Conservation (phyloP, 352 stramenopile genomes). For the Phytophthora melonis region DNA sequence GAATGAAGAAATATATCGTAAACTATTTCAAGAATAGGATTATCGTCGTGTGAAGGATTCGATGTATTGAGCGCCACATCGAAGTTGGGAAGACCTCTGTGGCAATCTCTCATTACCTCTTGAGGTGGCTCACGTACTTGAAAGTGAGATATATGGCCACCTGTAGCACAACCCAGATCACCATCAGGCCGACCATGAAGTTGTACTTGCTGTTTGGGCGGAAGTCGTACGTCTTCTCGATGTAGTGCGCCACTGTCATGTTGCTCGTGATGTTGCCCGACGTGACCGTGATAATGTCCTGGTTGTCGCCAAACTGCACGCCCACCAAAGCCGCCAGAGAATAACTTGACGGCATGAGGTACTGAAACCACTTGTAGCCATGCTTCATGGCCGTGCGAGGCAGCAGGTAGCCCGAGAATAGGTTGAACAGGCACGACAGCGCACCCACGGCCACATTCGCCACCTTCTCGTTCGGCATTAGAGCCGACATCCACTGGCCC, state of each 20-base stretch:
- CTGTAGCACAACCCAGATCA: background rate
- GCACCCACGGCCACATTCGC: conserved; percentile 72
- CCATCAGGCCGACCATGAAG: background rate
- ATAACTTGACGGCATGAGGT: conserved; percentile 35
- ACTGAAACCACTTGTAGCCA: conserved; percentile 67
- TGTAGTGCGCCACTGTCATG: background rate
- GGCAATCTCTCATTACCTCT: conserved; percentile 6
- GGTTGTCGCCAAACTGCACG: background rate
- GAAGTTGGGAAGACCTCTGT: no score
- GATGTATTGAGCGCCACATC: no score
- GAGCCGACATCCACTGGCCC: conserved; percentile 68
- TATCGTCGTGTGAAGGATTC: no score
- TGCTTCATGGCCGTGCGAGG: conserved; percentile 46
- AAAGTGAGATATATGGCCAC: conserved; percentile 65
- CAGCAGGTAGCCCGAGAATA: conserved; percentile 60
- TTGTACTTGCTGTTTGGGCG: background rate
- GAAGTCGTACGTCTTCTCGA: background rate
- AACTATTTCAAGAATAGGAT: no score
- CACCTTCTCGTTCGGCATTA: conserved; percentile 71
- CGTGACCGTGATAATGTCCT: background rate
- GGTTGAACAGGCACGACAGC: conserved; percentile 63
- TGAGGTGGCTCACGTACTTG: conserved; percentile 31
- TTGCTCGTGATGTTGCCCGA: background rate
- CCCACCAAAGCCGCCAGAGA: background rate
- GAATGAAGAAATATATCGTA: no score